Conservation (phyloP, 2,329 filamentous ascomycete genomes). For the Ophiostoma ips region DNA sequence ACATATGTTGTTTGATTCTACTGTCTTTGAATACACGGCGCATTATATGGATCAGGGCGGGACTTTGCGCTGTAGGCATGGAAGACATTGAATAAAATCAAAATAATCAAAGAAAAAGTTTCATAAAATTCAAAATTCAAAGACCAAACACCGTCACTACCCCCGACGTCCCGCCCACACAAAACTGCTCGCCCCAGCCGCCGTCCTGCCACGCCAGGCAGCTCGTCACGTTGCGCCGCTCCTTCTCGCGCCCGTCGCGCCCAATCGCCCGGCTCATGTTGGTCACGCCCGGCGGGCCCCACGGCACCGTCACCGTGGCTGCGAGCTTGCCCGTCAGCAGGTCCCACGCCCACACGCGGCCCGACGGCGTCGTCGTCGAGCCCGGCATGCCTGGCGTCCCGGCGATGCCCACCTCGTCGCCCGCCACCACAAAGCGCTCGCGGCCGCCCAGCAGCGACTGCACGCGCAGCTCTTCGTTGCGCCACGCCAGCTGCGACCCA, state of each 20-base stretch:
- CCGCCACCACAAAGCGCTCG: slow-evolving; percentile 66
- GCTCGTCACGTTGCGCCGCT: slow-evolving; percentile 44
- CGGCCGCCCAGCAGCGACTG: slow-evolving; percentile 60
- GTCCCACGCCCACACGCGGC: slow-evolving; percentile 70
- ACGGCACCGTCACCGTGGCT: slow-evolving; percentile 45
- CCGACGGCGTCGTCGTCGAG: slow-evolving; percentile 28
- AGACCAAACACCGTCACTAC: slow-evolving; percentile 48
- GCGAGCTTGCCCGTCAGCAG: slow-evolving; percentile 57
- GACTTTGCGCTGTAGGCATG: no score
- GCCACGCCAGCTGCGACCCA: slow-evolving; percentile 22
- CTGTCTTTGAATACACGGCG: no score
- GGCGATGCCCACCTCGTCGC: slow-evolving; percentile 51
- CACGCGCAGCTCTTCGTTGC: slow-evolving; percentile 60
- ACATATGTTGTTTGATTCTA: no score
- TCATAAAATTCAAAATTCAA: not conserved
- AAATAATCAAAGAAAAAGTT: not conserved
- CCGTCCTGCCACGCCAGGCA: slow-evolving; percentile 49
- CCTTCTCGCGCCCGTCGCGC: slow-evolving; percentile 45
- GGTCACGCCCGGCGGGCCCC: slow-evolving; percentile 31
- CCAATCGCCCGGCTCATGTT: slow-evolving; percentile 38
- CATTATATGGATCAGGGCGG: no score
- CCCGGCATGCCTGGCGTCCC: slow-evolving; percentile 16
- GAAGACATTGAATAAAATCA: no score
- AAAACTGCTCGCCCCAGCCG: slow-evolving; percentile 51
- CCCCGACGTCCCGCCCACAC: slow-evolving; percentile 50